Percentiles rank a stretch among this genome's conserved stretches.
Conservation (phyloP, 2,329 filamentous ascomycete genomes). For the Microdochium paspali region DNA sequence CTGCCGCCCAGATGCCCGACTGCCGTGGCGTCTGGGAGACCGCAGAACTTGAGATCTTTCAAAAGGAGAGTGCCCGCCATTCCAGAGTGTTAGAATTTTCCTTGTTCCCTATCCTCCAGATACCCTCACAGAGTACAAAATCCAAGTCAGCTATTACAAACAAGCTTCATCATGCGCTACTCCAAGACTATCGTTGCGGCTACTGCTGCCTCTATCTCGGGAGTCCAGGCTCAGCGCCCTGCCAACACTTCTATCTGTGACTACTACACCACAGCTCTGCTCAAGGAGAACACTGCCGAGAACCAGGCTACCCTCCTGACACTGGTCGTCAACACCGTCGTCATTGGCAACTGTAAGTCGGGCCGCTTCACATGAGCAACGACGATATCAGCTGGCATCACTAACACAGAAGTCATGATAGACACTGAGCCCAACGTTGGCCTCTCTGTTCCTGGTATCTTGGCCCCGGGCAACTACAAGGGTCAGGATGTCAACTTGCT, state of each 20-base stretch:
- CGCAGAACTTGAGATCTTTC: too few species aligned
- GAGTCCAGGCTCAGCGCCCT: constrained; percentile 32
- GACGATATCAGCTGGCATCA: background rate
- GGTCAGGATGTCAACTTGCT: constrained; percentile 44
- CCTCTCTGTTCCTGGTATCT: constrained; percentile 46
- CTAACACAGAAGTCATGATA: constrained; percentile 10
- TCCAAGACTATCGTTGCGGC: constrained; percentile 13
- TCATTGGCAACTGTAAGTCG: constrained; percentile 49
- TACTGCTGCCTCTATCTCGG: constrained; percentile 13
- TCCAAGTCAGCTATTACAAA: background rate
- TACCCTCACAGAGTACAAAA: background rate
- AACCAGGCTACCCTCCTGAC: constrained; percentile 49
- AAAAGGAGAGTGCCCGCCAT: too few species aligned
- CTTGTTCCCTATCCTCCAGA: background rate
- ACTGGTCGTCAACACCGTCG: constrained; percentile 51
- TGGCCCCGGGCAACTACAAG: constrained; percentile 38
- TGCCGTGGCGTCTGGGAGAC: too few species aligned
- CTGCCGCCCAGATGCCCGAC: too few species aligned
- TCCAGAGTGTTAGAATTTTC: background rate
- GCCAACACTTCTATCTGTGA: constrained; percentile 46
- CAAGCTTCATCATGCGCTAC: constrained; percentile 14
- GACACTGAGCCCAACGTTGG: constrained; percentile 43
- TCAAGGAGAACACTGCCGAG: constrained; percentile 47
- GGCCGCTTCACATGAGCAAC: background rate
- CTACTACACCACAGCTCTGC: constrained; percentile 51